phyloP scores from a whole-genome alignment of 2,329 filamentous ascomycete genomes.

The Dactylellina parvicollis region DNA sequence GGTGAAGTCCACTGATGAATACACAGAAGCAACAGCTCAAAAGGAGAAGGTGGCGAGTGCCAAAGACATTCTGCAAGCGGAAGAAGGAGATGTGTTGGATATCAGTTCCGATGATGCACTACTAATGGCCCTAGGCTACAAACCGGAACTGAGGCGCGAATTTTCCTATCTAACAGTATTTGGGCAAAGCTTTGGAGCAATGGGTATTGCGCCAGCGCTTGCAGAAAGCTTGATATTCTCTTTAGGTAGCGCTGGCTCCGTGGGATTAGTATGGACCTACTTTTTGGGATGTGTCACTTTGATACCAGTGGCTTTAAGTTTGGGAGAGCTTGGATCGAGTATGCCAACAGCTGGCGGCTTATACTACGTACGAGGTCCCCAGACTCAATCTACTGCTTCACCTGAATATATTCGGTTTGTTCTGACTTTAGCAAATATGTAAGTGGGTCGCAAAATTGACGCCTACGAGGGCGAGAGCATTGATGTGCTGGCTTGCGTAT shows the following conservation, averaged over 20 bases:
- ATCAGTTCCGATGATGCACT: conserved; percentile 57
- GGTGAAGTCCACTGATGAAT: not conserved
- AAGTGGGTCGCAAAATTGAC: conserved; percentile 60
- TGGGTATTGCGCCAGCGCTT: conserved; percentile 60
- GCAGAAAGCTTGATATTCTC: conserved; percentile 59
- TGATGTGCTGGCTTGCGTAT: conserved; percentile 60
- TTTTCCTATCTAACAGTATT: conserved; percentile 59
- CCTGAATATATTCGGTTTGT: not conserved
- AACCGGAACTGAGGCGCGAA: conserved; percentile 59
- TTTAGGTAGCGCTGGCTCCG: conserved; percentile 58
- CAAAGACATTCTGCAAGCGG: not conserved
- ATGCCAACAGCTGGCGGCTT: conserved; percentile 60
- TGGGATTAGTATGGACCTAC: conserved; percentile 60
- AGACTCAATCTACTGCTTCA: not conserved
- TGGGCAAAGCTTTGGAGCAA: conserved; percentile 59
- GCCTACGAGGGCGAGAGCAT: conserved; percentile 57
- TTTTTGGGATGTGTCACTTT: conserved; percentile 58
- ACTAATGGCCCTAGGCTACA: conserved; percentile 58
- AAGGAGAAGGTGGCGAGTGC: not conserved
- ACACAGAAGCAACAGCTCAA: not conserved
- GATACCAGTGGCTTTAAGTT: conserved; percentile 59
- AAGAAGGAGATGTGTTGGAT: conserved; percentile 10
- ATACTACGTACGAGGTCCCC: conserved; percentile 57
- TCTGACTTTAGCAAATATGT: not conserved
- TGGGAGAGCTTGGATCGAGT: conserved; percentile 59